A percentile compares a stretch with the other conserved stretches of the same genome.
These are phyloP conservation scores for Basidiobolus meristosporus DNA, from an alignment of 371 early-diverging fungal species.

Conservation along the genomic window DNA sequence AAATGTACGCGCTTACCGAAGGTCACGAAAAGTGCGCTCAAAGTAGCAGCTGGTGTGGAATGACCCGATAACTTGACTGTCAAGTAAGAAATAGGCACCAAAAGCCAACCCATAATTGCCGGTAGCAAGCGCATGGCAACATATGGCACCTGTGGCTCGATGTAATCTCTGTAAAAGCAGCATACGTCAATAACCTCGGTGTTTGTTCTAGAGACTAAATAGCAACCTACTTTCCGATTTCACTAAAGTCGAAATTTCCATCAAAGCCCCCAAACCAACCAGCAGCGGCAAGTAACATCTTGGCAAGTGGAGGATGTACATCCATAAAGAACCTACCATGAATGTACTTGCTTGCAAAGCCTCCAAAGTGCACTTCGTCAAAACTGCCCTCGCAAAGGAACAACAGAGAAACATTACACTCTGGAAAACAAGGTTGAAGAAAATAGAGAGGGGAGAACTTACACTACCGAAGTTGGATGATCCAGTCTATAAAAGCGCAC, in stretches of 20 bases:
- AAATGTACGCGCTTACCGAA: conserved; percentile 27
- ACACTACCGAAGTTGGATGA: too few relatives aligned
- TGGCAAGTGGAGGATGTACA: conserved; percentile 95
- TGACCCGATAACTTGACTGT: conserved; percentile 59
- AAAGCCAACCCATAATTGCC: conserved; percentile 44
- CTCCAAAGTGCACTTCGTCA: conserved; percentile 52
- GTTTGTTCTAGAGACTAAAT: neutral
- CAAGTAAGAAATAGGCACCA: conserved; percentile 65
- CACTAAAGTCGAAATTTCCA: conserved; percentile 71
- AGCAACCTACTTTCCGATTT: conserved; percentile 37
- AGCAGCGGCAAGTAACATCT: conserved; percentile 70
- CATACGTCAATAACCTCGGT: neutral
- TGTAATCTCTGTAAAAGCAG: conserved; percentile 15
- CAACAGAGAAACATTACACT: too few relatives aligned
- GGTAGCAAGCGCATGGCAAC: conserved; percentile 61
- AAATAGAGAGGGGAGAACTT: too few relatives aligned
- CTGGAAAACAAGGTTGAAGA: too few relatives aligned
- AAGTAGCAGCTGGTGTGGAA: conserved; percentile 36
- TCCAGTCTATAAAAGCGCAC: too few relatives aligned
- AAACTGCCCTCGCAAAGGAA: conserved; percentile 7
- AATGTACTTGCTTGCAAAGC: conserved; percentile 57
- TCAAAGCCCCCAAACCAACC: conserved; percentile 65
- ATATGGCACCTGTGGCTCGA: conserved; percentile 55
- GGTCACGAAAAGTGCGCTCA: conserved; percentile 42
- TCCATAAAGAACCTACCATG: conserved; percentile 90